A percentile compares a stretch with the other conserved stretches of the same genome.
Evolutionary conservation across 768 basidiomycete species (phyloP).

Genomic region (Trichaptum fuscoviolaceum): DNA sequence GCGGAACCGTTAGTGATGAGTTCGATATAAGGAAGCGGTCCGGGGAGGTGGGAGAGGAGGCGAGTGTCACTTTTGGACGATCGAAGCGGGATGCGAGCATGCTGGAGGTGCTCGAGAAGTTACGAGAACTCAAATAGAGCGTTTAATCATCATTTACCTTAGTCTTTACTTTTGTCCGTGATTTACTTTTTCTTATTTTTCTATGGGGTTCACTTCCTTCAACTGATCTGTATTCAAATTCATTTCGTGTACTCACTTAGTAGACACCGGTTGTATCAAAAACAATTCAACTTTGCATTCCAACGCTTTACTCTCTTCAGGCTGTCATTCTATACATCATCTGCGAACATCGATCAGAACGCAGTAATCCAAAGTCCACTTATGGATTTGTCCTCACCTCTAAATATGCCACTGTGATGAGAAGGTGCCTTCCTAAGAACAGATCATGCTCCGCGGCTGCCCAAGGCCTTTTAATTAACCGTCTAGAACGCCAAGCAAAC

Average conservation of each 20-base stretch:
- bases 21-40: slow-evolving; percentile 31
- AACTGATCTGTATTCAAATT: not conserved
- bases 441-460: too few species aligned
- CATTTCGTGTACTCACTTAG: not conserved
- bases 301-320: not conserved
- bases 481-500: not conserved
- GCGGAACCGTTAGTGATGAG: slow-evolving; percentile 10
- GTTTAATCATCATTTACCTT: too few species aligned
- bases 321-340: too few species aligned
- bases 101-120: slow-evolving; percentile 36
- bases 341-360: too few species aligned
- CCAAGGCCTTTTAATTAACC: too few species aligned
- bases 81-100: slow-evolving; percentile 29
- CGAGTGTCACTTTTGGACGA: slow-evolving; percentile 28
- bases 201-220: not conserved
- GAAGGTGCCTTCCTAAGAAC: too few species aligned
- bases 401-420: not conserved
- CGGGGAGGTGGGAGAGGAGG: slow-evolving; percentile 38
- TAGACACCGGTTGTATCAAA: not conserved
- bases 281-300: not conserved
- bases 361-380: not conserved
- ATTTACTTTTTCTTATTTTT: not conserved
- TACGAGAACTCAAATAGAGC: slow-evolving; percentile 35
- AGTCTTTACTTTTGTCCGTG: not conserved
- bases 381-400: not conserved